Base-by-base conservation (phyloP, 2,329 filamentous ascomycete species). In the Talaromyces sp. region DNA sequence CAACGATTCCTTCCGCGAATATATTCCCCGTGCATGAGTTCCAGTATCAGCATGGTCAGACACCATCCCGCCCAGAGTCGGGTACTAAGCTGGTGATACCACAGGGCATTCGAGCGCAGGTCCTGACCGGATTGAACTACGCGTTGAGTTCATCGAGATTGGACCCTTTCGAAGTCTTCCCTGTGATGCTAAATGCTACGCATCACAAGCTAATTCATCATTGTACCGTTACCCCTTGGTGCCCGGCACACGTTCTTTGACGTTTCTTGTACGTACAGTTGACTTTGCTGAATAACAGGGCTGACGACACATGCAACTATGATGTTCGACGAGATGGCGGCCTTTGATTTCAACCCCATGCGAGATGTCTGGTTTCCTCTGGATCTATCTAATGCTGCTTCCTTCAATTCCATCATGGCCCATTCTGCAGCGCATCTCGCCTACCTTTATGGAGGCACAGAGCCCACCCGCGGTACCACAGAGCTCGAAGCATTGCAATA, bases 351-450 rank as follows among this genome's bases (percentile, higher is more conserved):
- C 56, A 76, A 76, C 61, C 71, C 76, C 0, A 76, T 78, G 72
- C 72, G 72, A 14, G 76, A 79, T 52, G 74, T 79, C 33, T 79
- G 75, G 73, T 68, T 76, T 28, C 75, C 77, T 0, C 64, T 78
- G 1, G 76, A 79, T 52, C 66, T 79, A 16, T 78, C 77, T 4
- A 78, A 79, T 60, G 70, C 75, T 1, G 74, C 76, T 5, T 76
- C 75, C 0, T 78, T 78, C 65, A 77, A 78, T 44, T 72, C 71
- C 18, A 72, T 77, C 44, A 77, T 79, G 74, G 76, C 77, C 0
- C 77, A 79, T 61, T 73, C 77, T 1, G 76, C 77, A 1, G 75
- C 76, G 0, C 77, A 79, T 54, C 63, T 78, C 1, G 69, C 73
- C 37, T 69, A 74, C 3, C 69, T 76, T 60, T 72, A 76, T 25